Evolutionary conservation across 108 stramenopile genomes (phyloP).

Genomic region (Cyclostephanos invisitatus): DNA sequence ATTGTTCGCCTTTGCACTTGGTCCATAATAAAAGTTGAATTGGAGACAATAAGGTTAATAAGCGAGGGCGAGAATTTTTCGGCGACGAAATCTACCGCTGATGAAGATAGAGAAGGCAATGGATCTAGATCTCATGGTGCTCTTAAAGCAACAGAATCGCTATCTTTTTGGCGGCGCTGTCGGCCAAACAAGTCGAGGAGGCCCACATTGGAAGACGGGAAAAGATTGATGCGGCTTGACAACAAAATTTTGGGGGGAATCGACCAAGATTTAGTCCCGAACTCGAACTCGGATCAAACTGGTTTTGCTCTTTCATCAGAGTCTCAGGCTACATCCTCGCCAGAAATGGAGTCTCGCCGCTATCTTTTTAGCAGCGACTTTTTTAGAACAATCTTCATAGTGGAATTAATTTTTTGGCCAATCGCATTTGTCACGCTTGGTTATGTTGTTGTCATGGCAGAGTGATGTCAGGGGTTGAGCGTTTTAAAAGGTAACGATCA

Average conservation of each 20-base stretch:
- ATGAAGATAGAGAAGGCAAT: constrained; percentile 39
- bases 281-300: constrained; percentile 6
- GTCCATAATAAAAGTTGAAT: constrained; percentile 82
- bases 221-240: background rate
- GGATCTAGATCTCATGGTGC: constrained; percentile 15
- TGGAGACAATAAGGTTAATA: constrained; percentile 77
- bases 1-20: constrained; percentile 76
- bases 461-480: too few relatives aligned
- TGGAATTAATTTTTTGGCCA: constrained; percentile 37
- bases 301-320: background rate
- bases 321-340: background rate
- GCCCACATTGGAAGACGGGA: background rate
- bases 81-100: constrained; percentile 36
- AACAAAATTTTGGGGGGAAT: background rate
- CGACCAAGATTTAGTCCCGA: background rate
- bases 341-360: constrained; percentile 6
- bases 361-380: constrained; percentile 28
- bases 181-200: background rate
- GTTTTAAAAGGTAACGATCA: too few relatives aligned
- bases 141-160: background rate
- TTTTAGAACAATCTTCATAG: constrained; percentile 10
- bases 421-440: constrained; percentile 11
- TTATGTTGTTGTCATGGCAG: constrained; percentile 27
- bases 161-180: constrained; percentile 11
- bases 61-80: constrained; percentile 54